Percentiles rank a stretch among this genome's conserved stretches.
Conservation (phyloP, 2,329 filamentous ascomycete species). For the Fonsecaea pedrosoi region DNA sequence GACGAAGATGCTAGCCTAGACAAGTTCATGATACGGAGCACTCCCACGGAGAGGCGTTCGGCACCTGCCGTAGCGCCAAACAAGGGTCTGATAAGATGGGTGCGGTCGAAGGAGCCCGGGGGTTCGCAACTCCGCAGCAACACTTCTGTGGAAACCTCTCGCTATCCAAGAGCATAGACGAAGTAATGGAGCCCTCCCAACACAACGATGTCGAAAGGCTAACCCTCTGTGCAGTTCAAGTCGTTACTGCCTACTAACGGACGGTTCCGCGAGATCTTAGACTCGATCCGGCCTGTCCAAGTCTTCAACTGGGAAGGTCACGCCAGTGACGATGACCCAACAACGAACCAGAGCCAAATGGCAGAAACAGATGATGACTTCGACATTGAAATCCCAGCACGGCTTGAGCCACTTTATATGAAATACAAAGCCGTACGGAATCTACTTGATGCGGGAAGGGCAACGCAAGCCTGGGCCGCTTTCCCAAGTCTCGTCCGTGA, state of each 20-base stretch:
- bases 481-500: constrained; percentile 29
- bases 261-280: constrained; percentile 17
- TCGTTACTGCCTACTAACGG: constrained; percentile 18
- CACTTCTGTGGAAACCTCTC: constrained; percentile 30
- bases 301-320: constrained; percentile 20
- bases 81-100: constrained; percentile 11
- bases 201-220: neutral
- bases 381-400: neutral
- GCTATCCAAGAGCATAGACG: constrained; percentile 29
- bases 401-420: constrained; percentile 22
- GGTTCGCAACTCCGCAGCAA: constrained; percentile 14
- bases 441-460: constrained; percentile 27
- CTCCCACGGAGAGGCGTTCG: constrained; percentile 11
- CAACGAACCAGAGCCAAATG: neutral
- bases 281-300: constrained; percentile 22
- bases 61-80: neutral
- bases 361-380: constrained; percentile 9
- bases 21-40: constrained; percentile 10
- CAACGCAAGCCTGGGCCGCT: constrained; percentile 30
- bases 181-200: constrained; percentile 15
- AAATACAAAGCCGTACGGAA: constrained; percentile 23
- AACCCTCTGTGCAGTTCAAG: constrained; percentile 27
- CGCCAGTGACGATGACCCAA: neutral
- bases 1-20: constrained; percentile 5
- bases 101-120: constrained; percentile 9